Percentiles rank a stretch among this genome's conserved stretches.
These are phyloP conservation scores for Marasmius oreades DNA, from an alignment of 1,284 basidiomycete genomes.

Conservation along the genomic window DNA sequence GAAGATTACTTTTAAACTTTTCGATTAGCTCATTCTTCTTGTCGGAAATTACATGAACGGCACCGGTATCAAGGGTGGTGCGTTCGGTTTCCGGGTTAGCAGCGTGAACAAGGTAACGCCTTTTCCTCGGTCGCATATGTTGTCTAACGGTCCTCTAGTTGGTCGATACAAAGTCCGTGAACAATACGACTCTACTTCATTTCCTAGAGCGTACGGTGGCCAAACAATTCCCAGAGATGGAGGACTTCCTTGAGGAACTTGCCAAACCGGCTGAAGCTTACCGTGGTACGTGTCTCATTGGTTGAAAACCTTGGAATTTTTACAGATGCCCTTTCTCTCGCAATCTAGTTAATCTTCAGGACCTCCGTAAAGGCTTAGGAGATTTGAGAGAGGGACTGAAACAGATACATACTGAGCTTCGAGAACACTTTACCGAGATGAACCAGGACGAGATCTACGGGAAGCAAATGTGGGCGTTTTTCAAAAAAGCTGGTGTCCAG, in stretches of 20 bases:
- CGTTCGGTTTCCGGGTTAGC: constrained; percentile 95
- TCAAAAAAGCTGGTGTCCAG: constrained; percentile 68
- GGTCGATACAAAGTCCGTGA: constrained; percentile 95
- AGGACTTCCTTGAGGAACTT: constrained; percentile 87
- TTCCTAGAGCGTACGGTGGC: constrained; percentile 90
- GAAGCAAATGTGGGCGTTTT: constrained; percentile 87
- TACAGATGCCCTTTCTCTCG: not conserved
- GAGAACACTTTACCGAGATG: constrained; percentile 73
- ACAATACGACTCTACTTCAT: constrained; percentile 91
- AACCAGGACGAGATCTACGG: constrained; percentile 76
- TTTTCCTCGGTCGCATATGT: not conserved
- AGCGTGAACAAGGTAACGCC: constrained; percentile 90
- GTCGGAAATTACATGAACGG: constrained; percentile 99
- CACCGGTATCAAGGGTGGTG: constrained; percentile 93
- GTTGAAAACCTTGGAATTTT: not conserved
- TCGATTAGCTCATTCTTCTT: constrained; percentile 78
- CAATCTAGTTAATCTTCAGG: constrained; percentile 66
- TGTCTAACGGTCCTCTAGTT: constrained; percentile 45
- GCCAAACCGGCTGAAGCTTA: constrained; percentile 90
- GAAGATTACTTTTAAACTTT: constrained; percentile 17
- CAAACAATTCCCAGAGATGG: constrained; percentile 87
- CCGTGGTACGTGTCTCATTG: constrained; percentile 55
- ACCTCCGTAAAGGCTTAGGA: constrained; percentile 68
- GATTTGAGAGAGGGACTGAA: constrained; percentile 80
- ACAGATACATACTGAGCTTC: constrained; percentile 73